phyloP scores from a whole-genome alignment of 306 rosid genomes.

The Cicer chorassanicum region DNA sequence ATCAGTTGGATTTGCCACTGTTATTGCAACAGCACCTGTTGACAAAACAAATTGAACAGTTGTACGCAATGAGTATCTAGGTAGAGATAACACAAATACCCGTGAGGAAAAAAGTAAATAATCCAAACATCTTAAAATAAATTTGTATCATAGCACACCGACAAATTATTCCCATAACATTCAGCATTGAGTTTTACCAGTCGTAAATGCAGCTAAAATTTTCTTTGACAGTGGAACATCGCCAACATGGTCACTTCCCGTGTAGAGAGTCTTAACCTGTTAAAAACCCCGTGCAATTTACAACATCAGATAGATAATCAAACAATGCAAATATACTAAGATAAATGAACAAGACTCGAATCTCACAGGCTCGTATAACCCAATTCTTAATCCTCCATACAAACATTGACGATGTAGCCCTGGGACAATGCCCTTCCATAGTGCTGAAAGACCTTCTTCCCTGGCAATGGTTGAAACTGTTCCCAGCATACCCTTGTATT shows the following conservation, averaged over 20 bases:
- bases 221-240: conserved; percentile 94
- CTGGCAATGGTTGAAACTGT: conserved; percentile 89
- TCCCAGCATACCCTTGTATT: conserved; percentile 94
- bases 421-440: conserved; percentile 98
- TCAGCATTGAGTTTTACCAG: conserved; percentile 65
- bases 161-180: conserved; percentile 1
- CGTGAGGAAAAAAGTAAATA: conserved; percentile 18
- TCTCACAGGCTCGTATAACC: conserved; percentile 94
- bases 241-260: conserved; percentile 78
- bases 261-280: conserved; percentile 82
- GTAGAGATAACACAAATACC: conserved; percentile 22
- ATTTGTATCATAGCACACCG: conserved; percentile 13
- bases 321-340: conserved; percentile 31
- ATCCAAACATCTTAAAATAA: conserved; percentile 27
- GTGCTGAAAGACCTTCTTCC: conserved; percentile 88
- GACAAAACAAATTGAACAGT: conserved; percentile 19
- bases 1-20: conserved; percentile 94
- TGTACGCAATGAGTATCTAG: conserved; percentile 19
- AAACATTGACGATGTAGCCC: conserved; percentile 95
- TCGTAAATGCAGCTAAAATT: conserved; percentile 89
- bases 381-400: conserved; percentile 94
- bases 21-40: conserved; percentile 86
- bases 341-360: conserved; percentile 23
- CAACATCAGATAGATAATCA: conserved; percentile 41
- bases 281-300: conserved; percentile 38